Base-by-base conservation (phyloP, 768 basidiomycete species). In the Tephrocybe sp. region DNA sequence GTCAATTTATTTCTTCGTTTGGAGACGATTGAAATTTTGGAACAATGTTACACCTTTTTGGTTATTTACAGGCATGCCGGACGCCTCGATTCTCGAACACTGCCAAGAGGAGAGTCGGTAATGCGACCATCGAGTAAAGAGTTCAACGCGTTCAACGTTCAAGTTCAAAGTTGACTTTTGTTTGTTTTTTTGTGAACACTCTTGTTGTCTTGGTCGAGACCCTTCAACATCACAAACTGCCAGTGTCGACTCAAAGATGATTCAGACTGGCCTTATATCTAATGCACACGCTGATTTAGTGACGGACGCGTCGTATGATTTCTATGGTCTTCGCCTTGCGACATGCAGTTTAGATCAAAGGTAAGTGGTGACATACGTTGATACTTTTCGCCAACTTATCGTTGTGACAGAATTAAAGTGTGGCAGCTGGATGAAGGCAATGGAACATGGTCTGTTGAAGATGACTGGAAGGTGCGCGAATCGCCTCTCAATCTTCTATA, bases 231-330 rank as follows among this genome's bases (percentile, higher is more conserved):
- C n/a, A n/a, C n/a, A n/a, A n/a, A n/a, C n/a, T n/a, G n/a, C n/a
- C n/a, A n/a, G n/a, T 29, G 27, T 5, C 27, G 27, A 11, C 27
- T 29, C 27, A 29, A 29, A 29, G 15, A 88, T 90, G 84, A 82
- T 90, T 42, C 89, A 91, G 67, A 87, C 87, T 4, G 86, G 86
- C 8, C 73, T 92, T 12, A 86, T 92, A 53, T 80, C 77, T 48
- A 86, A 80, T 57, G 87, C 86, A 4, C 91, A 93, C 66, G 78
- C 71, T 45, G 90, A 92, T 64, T 79, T 92, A 22, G 75, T 92
- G 24, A 91, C 91, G 0, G 93, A 94, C 69, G 80, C 89, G 47
- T 78, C 84, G 11, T 97, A 94, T 61, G 91, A 95, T 62, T 94
- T 88, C 65, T 97, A 95, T 63, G 94, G 94, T 3, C 76, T 84